These are phyloP conservation scores for Fusarium piperis DNA, from an alignment of 2,329 filamentous ascomycete genomes.

Conservation along the genomic window DNA sequence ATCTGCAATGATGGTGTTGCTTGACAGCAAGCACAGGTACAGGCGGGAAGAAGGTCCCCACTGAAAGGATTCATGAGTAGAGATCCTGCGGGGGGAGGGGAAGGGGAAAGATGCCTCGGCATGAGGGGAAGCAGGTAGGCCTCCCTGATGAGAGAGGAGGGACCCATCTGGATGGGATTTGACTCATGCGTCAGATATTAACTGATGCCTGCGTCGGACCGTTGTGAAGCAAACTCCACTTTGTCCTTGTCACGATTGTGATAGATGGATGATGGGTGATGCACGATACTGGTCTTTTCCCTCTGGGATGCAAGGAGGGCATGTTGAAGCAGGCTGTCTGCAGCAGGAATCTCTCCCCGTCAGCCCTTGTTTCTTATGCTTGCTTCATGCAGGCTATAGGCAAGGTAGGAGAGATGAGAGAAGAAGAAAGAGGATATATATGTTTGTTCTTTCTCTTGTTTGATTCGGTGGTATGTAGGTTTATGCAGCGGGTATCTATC, in stretches of 20 bases:
- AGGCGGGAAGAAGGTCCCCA: neutral
- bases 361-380: neutral
- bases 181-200: neutral
- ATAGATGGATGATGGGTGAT: neutral
- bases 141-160: neutral
- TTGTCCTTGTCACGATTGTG: neutral
- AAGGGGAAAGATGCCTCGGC: neutral
- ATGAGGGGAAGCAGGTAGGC: neutral
- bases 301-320: neutral
- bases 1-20: slow-evolving; percentile 1
- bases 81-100: neutral
- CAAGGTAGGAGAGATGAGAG: neutral
- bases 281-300: neutral
- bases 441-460: neutral
- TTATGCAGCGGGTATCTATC: neutral
- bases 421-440: neutral
- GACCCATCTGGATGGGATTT: neutral
- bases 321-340: neutral
- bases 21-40: neutral
- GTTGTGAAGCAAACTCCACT: neutral
- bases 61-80: neutral
- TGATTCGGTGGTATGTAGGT: neutral
- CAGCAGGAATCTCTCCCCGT: neutral
- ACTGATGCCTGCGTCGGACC: neutral
- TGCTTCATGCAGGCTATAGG: neutral